These are phyloP conservation scores for Fraxinus sp. DNA, from an alignment of 305 asterid genomes.

Conservation along the genomic window DNA sequence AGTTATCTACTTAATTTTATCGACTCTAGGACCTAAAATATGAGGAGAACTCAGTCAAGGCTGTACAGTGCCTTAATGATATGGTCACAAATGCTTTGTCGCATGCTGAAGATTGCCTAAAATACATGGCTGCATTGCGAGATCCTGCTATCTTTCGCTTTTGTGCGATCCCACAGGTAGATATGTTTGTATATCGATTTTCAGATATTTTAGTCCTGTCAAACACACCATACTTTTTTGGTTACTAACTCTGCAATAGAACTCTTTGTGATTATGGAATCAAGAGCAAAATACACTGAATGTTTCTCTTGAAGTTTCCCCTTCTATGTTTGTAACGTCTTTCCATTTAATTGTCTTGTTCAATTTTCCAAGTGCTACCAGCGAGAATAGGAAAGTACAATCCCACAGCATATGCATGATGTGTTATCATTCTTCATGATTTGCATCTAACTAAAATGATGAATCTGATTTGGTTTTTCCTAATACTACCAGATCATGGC, in stretches of 20 bases:
- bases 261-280: background rate
- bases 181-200: background rate
- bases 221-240: background rate
- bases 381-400: background rate
- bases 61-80: conserved; percentile 92
- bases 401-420: background rate
- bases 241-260: background rate
- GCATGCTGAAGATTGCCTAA: conserved; percentile 82
- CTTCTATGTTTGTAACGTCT: background rate
- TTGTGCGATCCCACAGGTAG: conserved; percentile 58
- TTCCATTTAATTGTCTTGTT: background rate
- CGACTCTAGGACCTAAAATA: conserved; percentile 68
- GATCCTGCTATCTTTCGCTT: conserved; percentile 88
- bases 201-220: background rate
- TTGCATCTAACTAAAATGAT: background rate
- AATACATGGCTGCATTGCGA: conserved; percentile 60
- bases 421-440: background rate
- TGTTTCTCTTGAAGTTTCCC: background rate
- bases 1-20: conserved; percentile 14
- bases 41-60: conserved; percentile 84
- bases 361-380: background rate
- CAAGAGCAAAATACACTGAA: background rate
- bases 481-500: conserved; percentile 17
- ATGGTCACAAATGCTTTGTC: conserved; percentile 87
- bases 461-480: background rate